Evolutionary conservation across 495 filamentous ascomycete genomes (phyloP).

Genomic region (Aspergillus hancockii): DNA sequence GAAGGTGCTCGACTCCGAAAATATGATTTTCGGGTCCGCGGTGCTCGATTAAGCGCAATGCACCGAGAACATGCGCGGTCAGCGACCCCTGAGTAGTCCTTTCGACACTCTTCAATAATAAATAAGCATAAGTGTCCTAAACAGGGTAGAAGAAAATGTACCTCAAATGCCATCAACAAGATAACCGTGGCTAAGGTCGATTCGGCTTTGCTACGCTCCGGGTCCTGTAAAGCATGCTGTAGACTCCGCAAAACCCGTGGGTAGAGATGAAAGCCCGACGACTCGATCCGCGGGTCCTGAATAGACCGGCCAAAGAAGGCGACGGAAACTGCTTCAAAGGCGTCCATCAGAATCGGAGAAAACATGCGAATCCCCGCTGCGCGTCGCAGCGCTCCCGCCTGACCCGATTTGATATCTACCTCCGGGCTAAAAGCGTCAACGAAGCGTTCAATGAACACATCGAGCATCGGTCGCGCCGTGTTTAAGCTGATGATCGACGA

Average conservation of each 20-base stretch:
- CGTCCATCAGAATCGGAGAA: constrained; percentile 42
- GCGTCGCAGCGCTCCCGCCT: constrained; percentile 42
- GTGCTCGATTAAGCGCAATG: constrained; percentile 45
- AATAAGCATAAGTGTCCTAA: constrained; percentile 15
- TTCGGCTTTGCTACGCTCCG: constrained; percentile 44
- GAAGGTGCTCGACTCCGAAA: constrained; percentile 45
- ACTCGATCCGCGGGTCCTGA: constrained; percentile 40
- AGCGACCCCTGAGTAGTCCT: constrained; percentile 39
- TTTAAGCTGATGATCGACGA: constrained; percentile 29
- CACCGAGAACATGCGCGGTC: constrained; percentile 42
- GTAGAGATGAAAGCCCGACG: constrained; percentile 40
- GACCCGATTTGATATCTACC: constrained; percentile 40
- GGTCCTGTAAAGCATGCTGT: constrained; percentile 42
- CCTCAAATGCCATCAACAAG: constrained; percentile 47
- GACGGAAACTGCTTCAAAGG: constrained; percentile 44
- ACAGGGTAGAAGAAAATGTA: constrained; percentile 4
- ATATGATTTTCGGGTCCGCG: constrained; percentile 48
- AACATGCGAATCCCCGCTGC: constrained; percentile 48
- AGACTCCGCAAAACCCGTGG: constrained; percentile 41
- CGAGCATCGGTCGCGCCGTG: constrained; percentile 30
- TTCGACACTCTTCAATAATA: constrained; percentile 39
- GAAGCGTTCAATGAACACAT: constrained; percentile 47
- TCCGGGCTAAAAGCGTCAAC: constrained; percentile 49
- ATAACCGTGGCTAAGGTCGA: constrained; percentile 46
- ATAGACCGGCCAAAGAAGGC: constrained; percentile 45